phyloP scores from a whole-genome alignment of 1,284 basidiomycete genomes.

The Leccinum proximum region DNA sequence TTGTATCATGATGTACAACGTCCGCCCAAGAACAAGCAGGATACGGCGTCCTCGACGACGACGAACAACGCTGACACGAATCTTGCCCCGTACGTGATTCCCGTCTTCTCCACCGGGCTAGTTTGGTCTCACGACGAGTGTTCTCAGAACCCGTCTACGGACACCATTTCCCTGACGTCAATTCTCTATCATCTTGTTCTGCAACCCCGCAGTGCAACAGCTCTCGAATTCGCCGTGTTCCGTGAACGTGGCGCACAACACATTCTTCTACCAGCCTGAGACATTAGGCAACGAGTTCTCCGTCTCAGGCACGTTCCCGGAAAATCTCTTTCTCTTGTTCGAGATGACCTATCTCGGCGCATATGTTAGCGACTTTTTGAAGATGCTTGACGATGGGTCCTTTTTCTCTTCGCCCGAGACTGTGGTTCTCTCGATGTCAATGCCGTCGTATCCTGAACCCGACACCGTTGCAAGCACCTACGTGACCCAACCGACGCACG shows the following conservation, averaged over 20 bases:
- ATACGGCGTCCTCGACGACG: conserved; percentile 12
- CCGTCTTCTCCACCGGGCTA: conserved; percentile 5
- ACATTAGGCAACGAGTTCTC: conserved; percentile 80
- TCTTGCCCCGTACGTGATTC: conserved; percentile 14
- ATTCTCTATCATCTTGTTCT: too few species aligned
- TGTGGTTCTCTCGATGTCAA: conserved; percentile 46
- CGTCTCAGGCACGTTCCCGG: conserved; percentile 50
- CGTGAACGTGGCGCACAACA: conserved; percentile 42
- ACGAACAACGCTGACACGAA: conserved; percentile 25
- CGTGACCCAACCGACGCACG: conserved; percentile 2
- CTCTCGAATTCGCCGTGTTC: conserved; percentile 45
- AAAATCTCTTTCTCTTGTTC: neutral
- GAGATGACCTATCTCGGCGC: conserved; percentile 2
- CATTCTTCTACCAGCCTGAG: conserved; percentile 65
- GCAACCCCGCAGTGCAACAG: conserved; percentile 27
- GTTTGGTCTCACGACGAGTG: conserved; percentile 8
- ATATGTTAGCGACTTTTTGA: conserved; percentile 68
- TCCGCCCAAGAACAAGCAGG: conserved; percentile 44
- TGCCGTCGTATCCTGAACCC: conserved; percentile 35
- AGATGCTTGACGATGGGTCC: conserved; percentile 70
- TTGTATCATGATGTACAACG: conserved; percentile 87
- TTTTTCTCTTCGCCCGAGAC: conserved; percentile 60
- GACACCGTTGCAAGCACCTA: conserved; percentile 15
- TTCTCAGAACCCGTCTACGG: conserved; percentile 33
- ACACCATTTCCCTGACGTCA: too few species aligned